Conservation (phyloP, 2,329 filamentous ascomycete genomes). For the Penicillium carneum region DNA sequence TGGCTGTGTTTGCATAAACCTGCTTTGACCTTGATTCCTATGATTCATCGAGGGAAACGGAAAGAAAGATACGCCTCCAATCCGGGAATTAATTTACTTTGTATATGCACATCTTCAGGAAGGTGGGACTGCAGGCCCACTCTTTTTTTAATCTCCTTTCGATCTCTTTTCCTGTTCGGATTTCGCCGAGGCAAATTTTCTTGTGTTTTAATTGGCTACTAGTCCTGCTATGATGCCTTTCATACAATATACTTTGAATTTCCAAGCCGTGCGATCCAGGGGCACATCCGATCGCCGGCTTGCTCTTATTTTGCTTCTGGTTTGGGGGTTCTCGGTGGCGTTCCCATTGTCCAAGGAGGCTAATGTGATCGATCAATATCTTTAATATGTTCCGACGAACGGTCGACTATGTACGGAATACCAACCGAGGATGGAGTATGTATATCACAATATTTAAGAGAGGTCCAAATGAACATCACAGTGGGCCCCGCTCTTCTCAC, state of each 20-base stretch:
- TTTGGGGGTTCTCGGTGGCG: background rate
- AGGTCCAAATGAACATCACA: background rate
- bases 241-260: background rate
- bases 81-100: background rate
- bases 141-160: background rate
- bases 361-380: conserved; percentile 31
- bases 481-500: background rate
- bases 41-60: background rate
- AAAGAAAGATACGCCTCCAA: background rate
- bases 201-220: background rate
- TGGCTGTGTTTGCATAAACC: background rate
- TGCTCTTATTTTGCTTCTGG: background rate
- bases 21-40: background rate
- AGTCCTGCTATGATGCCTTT: background rate
- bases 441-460: background rate
- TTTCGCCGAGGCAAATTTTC: background rate
- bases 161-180: background rate
- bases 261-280: background rate
- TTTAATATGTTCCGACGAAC: conserved; percentile 23
- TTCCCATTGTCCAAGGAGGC: conserved; percentile 6
- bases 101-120: background rate
- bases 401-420: background rate
- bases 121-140: background rate
- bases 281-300: background rate
- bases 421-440: no score